phyloP scores from a whole-genome alignment of 495 filamentous ascomycete genomes.

The Elaphomyces granulatus region DNA sequence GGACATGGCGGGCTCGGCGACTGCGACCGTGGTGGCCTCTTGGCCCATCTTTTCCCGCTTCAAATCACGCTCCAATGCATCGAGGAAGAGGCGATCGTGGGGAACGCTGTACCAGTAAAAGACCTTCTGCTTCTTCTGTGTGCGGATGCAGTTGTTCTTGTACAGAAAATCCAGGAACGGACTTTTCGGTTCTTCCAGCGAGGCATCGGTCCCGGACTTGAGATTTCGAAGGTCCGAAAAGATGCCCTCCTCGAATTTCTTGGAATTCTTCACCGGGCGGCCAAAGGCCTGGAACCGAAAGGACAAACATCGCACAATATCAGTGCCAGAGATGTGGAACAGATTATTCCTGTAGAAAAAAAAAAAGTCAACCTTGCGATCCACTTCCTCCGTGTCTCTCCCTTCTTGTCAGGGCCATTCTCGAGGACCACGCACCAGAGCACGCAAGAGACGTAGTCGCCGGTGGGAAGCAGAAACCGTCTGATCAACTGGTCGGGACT shows the following conservation, averaged over 20 bases:
- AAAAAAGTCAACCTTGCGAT: too few species aligned
- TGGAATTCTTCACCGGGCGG: constrained; percentile 96
- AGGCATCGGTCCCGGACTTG: constrained; percentile 97
- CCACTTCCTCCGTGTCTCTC: constrained; percentile 1
- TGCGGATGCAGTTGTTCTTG: constrained; percentile 99
- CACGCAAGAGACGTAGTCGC: constrained; percentile 97
- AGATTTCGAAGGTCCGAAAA: constrained; percentile 97
- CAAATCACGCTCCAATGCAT: constrained; percentile 90
- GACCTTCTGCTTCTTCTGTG: constrained; percentile 99
- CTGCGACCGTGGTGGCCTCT: constrained; percentile 90
- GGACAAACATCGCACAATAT: constrained; percentile 95
- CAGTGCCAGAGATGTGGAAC: constrained; percentile 97
- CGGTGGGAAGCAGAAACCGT: constrained; percentile 86
- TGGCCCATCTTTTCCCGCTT: constrained; percentile 99
- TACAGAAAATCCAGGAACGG: constrained; percentile 96
- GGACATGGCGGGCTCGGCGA: constrained; percentile 89
- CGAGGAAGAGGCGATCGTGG: constrained; percentile 92
- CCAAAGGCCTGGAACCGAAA: constrained; percentile 98
- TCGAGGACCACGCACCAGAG: constrained; percentile 52
- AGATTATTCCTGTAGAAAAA: constrained; percentile 70
- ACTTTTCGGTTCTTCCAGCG: constrained; percentile 96
- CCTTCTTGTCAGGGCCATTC: background rate
- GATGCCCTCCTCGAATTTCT: constrained; percentile 99
- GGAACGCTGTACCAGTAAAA: constrained; percentile 99
- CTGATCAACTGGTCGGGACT: constrained; percentile 91